phyloP scores from a whole-genome alignment of 345 rosid species.

The Boechera retrofracta region DNA sequence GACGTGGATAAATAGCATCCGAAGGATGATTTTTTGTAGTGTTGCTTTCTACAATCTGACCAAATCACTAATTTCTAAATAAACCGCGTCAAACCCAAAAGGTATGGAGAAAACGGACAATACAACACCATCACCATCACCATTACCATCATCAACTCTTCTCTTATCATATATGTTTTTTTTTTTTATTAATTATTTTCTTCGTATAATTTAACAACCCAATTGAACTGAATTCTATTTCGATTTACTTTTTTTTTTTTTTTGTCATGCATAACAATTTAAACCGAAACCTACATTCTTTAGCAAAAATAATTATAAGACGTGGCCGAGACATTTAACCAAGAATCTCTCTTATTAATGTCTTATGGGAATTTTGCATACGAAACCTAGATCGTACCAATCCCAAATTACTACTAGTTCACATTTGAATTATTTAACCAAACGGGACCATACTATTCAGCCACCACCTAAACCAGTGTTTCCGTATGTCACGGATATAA shows the following conservation, averaged over 20 bases:
- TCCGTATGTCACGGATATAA: no score
- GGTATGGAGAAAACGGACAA: neutral
- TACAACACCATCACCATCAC: neutral
- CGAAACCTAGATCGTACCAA: neutral
- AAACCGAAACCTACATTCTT: neutral
- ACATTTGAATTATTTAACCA: neutral
- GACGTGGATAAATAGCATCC: conserved; percentile 9
- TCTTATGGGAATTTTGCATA: neutral
- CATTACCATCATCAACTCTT: neutral
- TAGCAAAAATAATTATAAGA: neutral
- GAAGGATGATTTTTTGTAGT: conserved; percentile 29
- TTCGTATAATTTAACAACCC: neutral
- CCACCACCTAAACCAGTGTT: neutral
- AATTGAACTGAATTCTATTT: neutral
- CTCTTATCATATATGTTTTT: neutral
- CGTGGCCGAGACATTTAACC: neutral
- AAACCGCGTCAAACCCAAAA: conserved; percentile 19
- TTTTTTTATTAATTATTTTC: neutral
- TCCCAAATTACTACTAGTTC: conserved; percentile 3
- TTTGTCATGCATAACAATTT: neutral
- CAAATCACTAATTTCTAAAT: conserved; percentile 12
- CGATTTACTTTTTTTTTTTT: neutral
- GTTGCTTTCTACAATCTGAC: conserved; percentile 5
- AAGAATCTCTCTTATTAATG: neutral
- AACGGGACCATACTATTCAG: conserved; percentile 1